Conservation (phyloP, 2,329 filamentous ascomycete species). For the Alternaria sp. region DNA sequence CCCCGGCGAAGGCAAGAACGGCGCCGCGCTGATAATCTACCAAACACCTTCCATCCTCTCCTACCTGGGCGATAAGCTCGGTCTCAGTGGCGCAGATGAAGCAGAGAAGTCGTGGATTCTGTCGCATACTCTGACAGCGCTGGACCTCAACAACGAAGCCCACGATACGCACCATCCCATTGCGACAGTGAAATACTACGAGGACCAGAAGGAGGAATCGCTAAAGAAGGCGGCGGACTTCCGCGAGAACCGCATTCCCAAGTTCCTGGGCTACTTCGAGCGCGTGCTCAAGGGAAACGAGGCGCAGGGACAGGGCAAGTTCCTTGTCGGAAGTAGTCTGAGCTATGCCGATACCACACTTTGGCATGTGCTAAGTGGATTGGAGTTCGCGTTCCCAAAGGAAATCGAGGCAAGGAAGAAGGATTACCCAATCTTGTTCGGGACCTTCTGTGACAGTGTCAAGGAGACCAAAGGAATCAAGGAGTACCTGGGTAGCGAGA, state of each 20-base stretch:
- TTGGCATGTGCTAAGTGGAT: constrained; percentile 69
- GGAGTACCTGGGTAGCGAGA: constrained; percentile 72
- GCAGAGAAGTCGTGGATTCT: constrained; percentile 67
- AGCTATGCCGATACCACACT: constrained; percentile 78
- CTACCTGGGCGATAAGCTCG: constrained; percentile 71
- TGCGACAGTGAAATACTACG: constrained; percentile 68
- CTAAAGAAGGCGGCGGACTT: constrained; percentile 67
- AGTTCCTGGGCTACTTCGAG: constrained; percentile 76
- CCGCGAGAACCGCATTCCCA: constrained; percentile 70
- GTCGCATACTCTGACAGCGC: constrained; percentile 70
- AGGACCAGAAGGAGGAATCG: constrained; percentile 76
- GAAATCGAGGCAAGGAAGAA: constrained; percentile 65
- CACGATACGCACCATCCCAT: constrained; percentile 82
- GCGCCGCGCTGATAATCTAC: constrained; percentile 65
- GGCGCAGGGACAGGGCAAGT: constrained; percentile 65
- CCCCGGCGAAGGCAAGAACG: constrained; percentile 60
- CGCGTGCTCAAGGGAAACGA: constrained; percentile 67
- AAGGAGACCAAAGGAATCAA: constrained; percentile 70
- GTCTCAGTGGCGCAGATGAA: constrained; percentile 62
- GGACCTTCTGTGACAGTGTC: constrained; percentile 67
- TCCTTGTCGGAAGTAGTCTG: constrained; percentile 70
- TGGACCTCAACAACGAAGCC: constrained; percentile 75
- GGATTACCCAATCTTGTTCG: constrained; percentile 69
- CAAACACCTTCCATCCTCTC: constrained; percentile 78
- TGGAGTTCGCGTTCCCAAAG: constrained; percentile 74